Evolutionary conservation across 768 basidiomycete genomes (phyloP).

Genomic region (Mrakia frigida): DNA sequence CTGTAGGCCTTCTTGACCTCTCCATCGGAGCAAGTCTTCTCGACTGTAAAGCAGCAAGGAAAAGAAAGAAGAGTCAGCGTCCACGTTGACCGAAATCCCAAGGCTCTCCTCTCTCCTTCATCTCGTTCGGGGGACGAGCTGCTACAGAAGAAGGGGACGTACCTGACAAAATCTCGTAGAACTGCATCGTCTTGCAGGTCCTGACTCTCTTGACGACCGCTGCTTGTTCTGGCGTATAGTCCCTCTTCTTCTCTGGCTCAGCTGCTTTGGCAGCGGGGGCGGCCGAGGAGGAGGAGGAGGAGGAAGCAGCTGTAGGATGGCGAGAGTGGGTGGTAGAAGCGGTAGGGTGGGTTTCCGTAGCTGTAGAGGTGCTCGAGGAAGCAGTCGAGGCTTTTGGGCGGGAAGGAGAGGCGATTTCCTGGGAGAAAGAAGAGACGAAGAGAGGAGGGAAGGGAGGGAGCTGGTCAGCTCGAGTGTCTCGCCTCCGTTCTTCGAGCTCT

Average conservation of each 20-base stretch:
- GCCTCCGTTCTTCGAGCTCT: background rate
- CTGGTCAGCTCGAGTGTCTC: constrained; percentile 1
- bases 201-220: constrained; percentile 79
- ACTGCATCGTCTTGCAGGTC: constrained; percentile 78
- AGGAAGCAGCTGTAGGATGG: background rate
- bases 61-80: background rate
- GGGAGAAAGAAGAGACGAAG: background rate
- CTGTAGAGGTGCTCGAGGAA: constrained; percentile 2
- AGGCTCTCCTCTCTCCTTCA: too few species aligned
- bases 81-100: background rate
- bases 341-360: constrained; percentile 13
- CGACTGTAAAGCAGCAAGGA: constrained; percentile 36
- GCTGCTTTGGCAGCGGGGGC: constrained; percentile 5
- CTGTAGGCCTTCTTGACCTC: constrained; percentile 78
- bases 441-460: background rate
- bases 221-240: constrained; percentile 77
- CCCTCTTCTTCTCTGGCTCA: constrained; percentile 54
- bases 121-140: background rate
- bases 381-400: background rate
- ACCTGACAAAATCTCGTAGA: constrained; percentile 80
- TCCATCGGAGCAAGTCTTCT: constrained; percentile 41
- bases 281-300: background rate
- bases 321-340: constrained; percentile 28
- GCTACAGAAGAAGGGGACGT: too few species aligned
- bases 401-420: constrained; percentile 20